Conservation (phyloP, 2,329 filamentous ascomycete species). For the Colletotrichum gigasporum region DNA sequence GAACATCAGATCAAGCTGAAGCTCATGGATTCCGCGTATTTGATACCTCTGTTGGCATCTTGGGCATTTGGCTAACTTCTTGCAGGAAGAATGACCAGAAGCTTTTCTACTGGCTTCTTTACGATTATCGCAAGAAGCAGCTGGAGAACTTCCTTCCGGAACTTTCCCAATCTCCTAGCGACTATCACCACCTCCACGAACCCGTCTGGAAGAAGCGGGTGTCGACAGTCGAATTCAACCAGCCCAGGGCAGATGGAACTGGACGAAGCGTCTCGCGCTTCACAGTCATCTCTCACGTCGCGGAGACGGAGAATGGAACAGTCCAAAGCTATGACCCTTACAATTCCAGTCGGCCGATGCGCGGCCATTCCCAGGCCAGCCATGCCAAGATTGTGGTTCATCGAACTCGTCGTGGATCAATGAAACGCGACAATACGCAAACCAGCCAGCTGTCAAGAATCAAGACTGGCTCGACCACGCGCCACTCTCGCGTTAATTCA, state of each 20-base stretch:
- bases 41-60: neutral
- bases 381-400: conserved; percentile 77
- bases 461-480: conserved; percentile 44
- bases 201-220: conserved; percentile 66
- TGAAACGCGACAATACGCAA: conserved; percentile 43
- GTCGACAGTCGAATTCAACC: conserved; percentile 69
- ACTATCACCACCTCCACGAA: conserved; percentile 83
- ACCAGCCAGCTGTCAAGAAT: conserved; percentile 42
- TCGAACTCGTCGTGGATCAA: conserved; percentile 45
- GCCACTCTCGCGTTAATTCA: conserved; percentile 40
- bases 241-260: conserved; percentile 55
- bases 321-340: conserved; percentile 84
- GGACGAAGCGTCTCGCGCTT: conserved; percentile 68
- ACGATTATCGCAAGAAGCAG: conserved; percentile 84
- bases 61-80: conserved; percentile 35
- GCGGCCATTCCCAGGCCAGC: conserved; percentile 59
- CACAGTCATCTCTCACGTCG: conserved; percentile 71
- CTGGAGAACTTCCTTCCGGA: conserved; percentile 87
- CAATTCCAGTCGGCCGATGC: conserved; percentile 68
- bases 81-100: conserved; percentile 88
- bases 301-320: conserved; percentile 60
- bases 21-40: conserved; percentile 52
- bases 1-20: conserved; percentile 76
- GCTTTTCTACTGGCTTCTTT: conserved; percentile 87
- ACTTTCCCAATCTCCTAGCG: conserved; percentile 86